Conservation (phyloP, 164 flowering plant genomes). For the Kalanchoe fedtschenkoi region DNA sequence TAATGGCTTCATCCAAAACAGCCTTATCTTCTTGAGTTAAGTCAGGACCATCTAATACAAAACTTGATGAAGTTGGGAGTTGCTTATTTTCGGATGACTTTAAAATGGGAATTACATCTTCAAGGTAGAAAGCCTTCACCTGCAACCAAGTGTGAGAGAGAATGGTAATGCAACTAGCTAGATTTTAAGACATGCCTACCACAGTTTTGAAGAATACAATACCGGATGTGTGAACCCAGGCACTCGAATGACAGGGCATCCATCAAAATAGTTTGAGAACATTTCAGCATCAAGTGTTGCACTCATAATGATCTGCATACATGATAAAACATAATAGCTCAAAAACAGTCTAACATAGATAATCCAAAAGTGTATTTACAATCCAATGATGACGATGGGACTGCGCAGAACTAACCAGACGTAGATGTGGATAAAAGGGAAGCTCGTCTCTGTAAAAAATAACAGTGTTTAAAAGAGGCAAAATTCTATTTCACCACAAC, state of each 20-base stretch:
- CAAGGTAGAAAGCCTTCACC: slow-evolving; percentile 77
- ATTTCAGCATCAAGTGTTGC: slow-evolving; percentile 92
- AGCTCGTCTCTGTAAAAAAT: slow-evolving; percentile 75
- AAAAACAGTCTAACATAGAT: background rate
- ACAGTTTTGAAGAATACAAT: slow-evolving; percentile 6
- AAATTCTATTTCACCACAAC: background rate
- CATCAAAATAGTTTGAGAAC: slow-evolving; percentile 89
- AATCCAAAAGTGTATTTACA: background rate
- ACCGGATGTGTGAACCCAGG: slow-evolving; percentile 98
- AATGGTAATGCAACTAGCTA: background rate
- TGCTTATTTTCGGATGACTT: slow-evolving; percentile 35
- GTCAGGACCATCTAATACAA: slow-evolving; percentile 16
- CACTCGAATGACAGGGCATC: slow-evolving; percentile 84
- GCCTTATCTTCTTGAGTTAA: slow-evolving; percentile 40
- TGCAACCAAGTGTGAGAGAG: slow-evolving; percentile 18
- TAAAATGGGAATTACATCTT: slow-evolving; percentile 72
- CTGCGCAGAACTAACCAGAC: slow-evolving; percentile 51
- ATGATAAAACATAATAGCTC: slow-evolving; percentile 1
- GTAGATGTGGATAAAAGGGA: slow-evolving; percentile 62
- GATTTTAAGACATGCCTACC: background rate
- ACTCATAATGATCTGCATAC: slow-evolving; percentile 83
- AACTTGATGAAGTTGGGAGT: slow-evolving; percentile 16
- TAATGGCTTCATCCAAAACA: slow-evolving; percentile 79
- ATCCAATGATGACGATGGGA: background rate
- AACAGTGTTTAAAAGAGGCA: slow-evolving; percentile 2